These are phyloP conservation scores for Ceratocystis harringtonii DNA, from an alignment of 2,329 filamentous ascomycete species.

Conservation along the genomic window DNA sequence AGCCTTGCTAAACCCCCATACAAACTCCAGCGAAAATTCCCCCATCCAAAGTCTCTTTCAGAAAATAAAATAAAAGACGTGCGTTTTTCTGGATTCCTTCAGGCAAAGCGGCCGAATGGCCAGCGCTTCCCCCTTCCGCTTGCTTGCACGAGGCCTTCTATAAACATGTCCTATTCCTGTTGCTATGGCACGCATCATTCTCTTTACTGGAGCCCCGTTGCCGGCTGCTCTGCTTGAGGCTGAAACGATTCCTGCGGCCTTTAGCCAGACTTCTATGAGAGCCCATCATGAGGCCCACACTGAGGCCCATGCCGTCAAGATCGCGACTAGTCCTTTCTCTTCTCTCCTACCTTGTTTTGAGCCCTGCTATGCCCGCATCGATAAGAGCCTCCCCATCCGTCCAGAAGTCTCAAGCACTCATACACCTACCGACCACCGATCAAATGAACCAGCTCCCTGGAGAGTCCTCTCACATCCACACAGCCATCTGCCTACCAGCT, in stretches of 20 bases:
- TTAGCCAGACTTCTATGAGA: neutral
- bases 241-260: neutral
- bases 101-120: neutral
- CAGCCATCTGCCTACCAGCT: constrained; percentile 3
- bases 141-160: neutral
- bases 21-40: too few species aligned
- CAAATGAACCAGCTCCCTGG: constrained; percentile 4
- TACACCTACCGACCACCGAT: neutral
- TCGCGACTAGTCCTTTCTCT: neutral
- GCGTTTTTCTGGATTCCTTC: too few species aligned
- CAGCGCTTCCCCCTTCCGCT: neutral
- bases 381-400: neutral
- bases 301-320: neutral
- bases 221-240: neutral
- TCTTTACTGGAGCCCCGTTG: neutral
- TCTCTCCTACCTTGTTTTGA: neutral
- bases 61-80: too few species aligned
- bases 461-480: constrained; percentile 9
- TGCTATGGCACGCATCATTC: neutral
- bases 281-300: neutral
- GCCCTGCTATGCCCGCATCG: constrained; percentile 7
- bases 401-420: neutral
- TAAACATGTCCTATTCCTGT: neutral
- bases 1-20: too few species aligned
- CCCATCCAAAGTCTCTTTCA: too few species aligned